phyloP scores from a whole-genome alignment of 2,329 filamentous ascomycete genomes.

The Dactylellina sp. region DNA sequence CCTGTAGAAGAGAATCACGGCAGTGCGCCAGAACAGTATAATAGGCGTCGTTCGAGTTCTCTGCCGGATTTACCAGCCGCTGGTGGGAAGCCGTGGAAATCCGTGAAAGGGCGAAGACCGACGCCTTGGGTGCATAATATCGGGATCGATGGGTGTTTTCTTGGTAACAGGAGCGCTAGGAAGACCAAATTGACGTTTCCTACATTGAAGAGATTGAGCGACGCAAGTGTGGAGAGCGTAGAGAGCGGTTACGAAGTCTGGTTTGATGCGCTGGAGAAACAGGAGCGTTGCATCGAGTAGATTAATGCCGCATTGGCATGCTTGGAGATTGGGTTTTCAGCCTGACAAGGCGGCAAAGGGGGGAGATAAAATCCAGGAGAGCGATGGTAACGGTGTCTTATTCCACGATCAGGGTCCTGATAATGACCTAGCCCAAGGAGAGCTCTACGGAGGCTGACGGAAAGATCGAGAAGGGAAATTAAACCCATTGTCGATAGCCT shows the following conservation, averaged over 20 bases:
- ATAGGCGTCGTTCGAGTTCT: conserved; percentile 48
- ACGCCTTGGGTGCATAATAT: conserved; percentile 56
- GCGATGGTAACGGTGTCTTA: background rate
- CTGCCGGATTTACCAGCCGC: conserved; percentile 44
- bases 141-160: conserved; percentile 27
- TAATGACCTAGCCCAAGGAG: background rate
- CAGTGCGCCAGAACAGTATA: conserved; percentile 9
- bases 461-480: background rate
- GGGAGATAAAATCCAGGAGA: background rate
- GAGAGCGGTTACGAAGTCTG: conserved; percentile 45
- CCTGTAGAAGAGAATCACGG: conserved; percentile 15
- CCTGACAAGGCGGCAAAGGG: conserved; percentile 11
- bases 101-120: conserved; percentile 45
- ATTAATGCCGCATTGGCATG: background rate
- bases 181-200: conserved; percentile 40
- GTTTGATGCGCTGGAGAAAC: conserved; percentile 47
- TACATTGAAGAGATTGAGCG: conserved; percentile 44
- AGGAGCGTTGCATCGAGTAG: conserved; percentile 16
- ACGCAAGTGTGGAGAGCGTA: conserved; percentile 43
- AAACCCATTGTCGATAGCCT: background rate
- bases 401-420: background rate
- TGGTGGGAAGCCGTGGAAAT: conserved; percentile 19
- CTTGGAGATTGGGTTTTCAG: conserved; percentile 1
- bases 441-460: conserved; percentile 4
- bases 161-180: conserved; percentile 4